Conservation (phyloP, 257 asterid genomes). For the Solanum piurae region DNA sequence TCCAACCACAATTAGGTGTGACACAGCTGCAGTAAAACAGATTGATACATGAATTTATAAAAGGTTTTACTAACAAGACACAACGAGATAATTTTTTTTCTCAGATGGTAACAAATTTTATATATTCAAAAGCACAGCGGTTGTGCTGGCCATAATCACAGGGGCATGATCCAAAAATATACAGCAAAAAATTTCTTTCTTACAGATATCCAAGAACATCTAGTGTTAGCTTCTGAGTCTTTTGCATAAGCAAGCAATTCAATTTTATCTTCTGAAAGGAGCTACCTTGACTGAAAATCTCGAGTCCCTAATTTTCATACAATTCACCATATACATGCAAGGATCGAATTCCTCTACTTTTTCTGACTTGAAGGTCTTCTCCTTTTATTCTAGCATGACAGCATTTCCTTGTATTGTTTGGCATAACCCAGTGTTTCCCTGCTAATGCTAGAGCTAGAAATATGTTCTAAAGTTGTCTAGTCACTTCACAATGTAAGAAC, state of each 20-base stretch:
- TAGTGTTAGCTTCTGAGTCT: background rate
- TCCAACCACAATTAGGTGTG: background rate
- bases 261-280: background rate
- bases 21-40: background rate
- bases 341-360: background rate
- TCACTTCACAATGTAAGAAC: background rate
- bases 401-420: background rate
- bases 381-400: background rate
- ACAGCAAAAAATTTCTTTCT: background rate
- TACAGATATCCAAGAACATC: background rate
- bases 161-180: background rate
- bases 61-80: background rate
- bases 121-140: background rate
- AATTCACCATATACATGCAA: background rate
- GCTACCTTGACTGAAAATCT: background rate
- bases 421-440: background rate
- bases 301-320: background rate
- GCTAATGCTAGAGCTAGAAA: background rate
- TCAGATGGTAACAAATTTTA: background rate
- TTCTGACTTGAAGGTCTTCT: background rate
- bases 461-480: background rate
- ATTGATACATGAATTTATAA: background rate
- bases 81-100: background rate
- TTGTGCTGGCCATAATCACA: background rate
- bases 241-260: background rate